Evolutionary conservation across 305 asterid species (phyloP).

Genomic region (Solanum aculeatissimum): DNA sequence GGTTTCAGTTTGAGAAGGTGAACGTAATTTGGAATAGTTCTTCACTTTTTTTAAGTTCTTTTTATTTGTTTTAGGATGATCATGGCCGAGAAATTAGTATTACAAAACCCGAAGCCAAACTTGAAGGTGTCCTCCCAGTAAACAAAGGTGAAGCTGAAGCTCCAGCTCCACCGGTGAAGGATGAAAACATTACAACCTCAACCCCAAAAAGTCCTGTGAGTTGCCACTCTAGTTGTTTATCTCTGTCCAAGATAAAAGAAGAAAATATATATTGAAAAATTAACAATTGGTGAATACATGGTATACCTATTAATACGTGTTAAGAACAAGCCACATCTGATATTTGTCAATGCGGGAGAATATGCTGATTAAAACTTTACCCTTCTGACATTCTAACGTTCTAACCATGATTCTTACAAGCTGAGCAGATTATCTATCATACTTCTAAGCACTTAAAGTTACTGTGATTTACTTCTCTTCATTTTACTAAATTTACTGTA

Average conservation of each 20-base stretch:
- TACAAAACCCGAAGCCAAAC: constrained; percentile 28
- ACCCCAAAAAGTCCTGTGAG: constrained; percentile 51
- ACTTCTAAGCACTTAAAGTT: neutral
- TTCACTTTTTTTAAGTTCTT: neutral
- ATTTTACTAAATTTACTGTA: neutral
- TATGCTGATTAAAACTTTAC: neutral
- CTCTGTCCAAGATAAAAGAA: neutral
- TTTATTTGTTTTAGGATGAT: constrained; percentile 10
- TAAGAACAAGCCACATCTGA: neutral
- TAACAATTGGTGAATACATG: neutral
- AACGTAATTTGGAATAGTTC: neutral
- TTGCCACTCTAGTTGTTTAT: neutral
- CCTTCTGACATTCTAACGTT: neutral
- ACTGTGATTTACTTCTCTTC: neutral
- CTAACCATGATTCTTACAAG: neutral
- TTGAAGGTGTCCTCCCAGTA: constrained; percentile 23
- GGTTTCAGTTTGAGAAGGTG: neutral
- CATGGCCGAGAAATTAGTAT: constrained; percentile 23
- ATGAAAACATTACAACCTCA: constrained; percentile 8
- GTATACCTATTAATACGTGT: neutral
- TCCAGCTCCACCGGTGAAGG: constrained; percentile 17
- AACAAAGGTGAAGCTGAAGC: constrained; percentile 36
- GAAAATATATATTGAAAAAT: neutral
- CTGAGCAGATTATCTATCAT: neutral
- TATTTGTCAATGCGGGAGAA: neutral